These are phyloP conservation scores for Hypoxylon sp. DNA, from an alignment of 2,329 filamentous ascomycete genomes.

Conservation along the genomic window DNA sequence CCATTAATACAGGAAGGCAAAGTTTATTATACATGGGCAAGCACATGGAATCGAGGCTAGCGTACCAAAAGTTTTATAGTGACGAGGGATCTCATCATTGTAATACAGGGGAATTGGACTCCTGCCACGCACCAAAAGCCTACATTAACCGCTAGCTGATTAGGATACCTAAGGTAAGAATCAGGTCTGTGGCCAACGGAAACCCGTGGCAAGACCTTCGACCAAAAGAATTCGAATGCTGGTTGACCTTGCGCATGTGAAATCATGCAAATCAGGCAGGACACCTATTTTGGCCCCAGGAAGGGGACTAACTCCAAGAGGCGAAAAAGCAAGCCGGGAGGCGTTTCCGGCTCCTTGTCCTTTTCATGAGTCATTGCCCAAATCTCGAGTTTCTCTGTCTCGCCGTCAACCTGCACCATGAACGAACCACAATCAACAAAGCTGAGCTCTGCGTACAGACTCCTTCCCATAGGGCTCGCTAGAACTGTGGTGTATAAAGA, in stretches of 20 bases:
- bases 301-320: slow-evolving; percentile 2
- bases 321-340: neutral
- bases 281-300: slow-evolving; percentile 10
- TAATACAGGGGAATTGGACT: slow-evolving; percentile 4
- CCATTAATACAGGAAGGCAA: slow-evolving; percentile 3
- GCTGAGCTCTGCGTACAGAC: slow-evolving; percentile 25
- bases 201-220: neutral
- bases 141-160: too few species aligned
- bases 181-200: neutral
- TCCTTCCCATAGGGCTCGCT: slow-evolving; percentile 30
- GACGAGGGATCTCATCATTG: slow-evolving; percentile 3
- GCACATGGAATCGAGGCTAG: slow-evolving; percentile 11
- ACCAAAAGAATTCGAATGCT: slow-evolving; percentile 1
- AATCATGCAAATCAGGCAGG: neutral
- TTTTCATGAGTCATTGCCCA: slow-evolving; percentile 24
- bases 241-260: slow-evolving; percentile 10
- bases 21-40: slow-evolving; percentile 1
- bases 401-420: slow-evolving; percentile 22
- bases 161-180: too few species aligned
- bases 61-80: neutral
- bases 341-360: neutral
- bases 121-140: neutral
- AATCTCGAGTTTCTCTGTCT: slow-evolving; percentile 23
- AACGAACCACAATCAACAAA: slow-evolving; percentile 25
- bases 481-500: slow-evolving; percentile 21